Percentiles rank a stretch among this genome's conserved stretches.
Conservation (phyloP, 208 protist genomes). For the Eutreptiella sp. region DNA sequence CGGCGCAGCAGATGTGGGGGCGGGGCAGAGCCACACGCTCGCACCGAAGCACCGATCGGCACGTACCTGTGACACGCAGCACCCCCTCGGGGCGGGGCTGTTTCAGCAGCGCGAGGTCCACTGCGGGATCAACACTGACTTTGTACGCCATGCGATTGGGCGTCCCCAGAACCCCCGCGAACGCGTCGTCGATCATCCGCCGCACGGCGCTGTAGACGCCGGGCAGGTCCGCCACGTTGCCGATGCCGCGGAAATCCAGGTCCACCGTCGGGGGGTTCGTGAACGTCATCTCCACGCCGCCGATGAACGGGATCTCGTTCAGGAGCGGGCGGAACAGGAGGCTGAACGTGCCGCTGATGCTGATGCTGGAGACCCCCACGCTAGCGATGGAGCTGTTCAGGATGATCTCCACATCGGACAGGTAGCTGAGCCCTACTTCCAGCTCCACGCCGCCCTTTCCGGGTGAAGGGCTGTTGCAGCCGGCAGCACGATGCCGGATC, state of each 20-base stretch:
- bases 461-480: too few species aligned
- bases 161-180: background rate
- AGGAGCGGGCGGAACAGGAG: slow-evolving; percentile 9
- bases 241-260: slow-evolving; percentile 17
- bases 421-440: slow-evolving; percentile 11
- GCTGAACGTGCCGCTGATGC: slow-evolving; percentile 3
- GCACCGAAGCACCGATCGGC: too few species aligned
- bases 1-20: too few species aligned
- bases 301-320: slow-evolving; percentile 15
- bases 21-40: too few species aligned
- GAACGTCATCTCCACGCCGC: slow-evolving; percentile 8
- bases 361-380: background rate
- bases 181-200: background rate
- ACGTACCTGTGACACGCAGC: too few species aligned
- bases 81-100: slow-evolving; percentile 5
- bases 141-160: slow-evolving; percentile 16
- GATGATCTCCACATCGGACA: slow-evolving; percentile 1
- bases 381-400: slow-evolving; percentile 8
- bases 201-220: slow-evolving; percentile 3
- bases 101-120: slow-evolving; percentile 12
- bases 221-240: background rate
- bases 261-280: slow-evolving; percentile 11
- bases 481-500: too few species aligned
- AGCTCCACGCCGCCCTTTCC: slow-evolving; percentile 18
- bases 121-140: background rate